phyloP scores from a whole-genome alignment of 179 eudicot genomes.

The Carnegiea gigantea region DNA sequence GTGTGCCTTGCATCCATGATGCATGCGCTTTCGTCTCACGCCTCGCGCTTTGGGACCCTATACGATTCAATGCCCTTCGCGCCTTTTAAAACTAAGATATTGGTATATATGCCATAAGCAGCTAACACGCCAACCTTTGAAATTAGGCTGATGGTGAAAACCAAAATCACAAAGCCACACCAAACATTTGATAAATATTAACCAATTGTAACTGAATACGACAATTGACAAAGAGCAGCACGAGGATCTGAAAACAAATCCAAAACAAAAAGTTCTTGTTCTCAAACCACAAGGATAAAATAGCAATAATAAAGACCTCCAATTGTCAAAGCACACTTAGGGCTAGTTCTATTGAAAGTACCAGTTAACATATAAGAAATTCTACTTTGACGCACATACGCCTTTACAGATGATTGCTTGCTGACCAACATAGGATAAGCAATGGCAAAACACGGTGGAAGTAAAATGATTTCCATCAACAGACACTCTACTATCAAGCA shows the following conservation, averaged over 20 bases:
- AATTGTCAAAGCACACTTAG: background rate
- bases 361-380: background rate
- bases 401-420: background rate
- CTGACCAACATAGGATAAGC: background rate
- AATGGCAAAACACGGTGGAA: too few species aligned
- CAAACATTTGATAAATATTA: background rate
- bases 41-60: too few species aligned
- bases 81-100: too few species aligned
- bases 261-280: background rate
- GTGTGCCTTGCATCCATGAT: too few species aligned
- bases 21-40: too few species aligned
- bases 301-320: background rate
- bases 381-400: background rate
- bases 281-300: background rate
- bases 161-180: background rate
- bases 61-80: too few species aligned
- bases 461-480: background rate
- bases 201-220: background rate
- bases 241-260: background rate
- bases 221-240: background rate
- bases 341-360: background rate
- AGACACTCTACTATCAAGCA: background rate
- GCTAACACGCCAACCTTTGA: background rate
- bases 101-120: background rate
- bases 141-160: background rate